phyloP scores from a whole-genome alignment of 2,329 filamentous ascomycete genomes.

The Karstenula rhodostoma region DNA sequence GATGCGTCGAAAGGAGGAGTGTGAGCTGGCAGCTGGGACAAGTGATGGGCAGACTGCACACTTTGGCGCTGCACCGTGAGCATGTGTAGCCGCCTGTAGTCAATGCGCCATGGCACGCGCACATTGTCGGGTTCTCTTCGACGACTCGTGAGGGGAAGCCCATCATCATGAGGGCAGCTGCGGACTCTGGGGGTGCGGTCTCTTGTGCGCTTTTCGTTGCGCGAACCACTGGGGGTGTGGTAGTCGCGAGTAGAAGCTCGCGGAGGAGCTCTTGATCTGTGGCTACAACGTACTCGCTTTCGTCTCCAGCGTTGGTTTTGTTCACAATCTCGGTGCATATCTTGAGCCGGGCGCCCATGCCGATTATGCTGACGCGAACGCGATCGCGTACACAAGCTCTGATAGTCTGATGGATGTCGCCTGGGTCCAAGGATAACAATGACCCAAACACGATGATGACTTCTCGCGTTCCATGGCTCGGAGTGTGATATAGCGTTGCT shows the following conservation, averaged over 20 bases:
- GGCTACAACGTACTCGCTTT: conserved; percentile 79
- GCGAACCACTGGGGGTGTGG: conserved; percentile 86
- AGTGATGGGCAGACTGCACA: conserved; percentile 88
- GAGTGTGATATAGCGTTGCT: conserved; percentile 89
- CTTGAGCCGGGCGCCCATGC: conserved; percentile 88
- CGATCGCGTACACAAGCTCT: conserved; percentile 78
- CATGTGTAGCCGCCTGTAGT: conserved; percentile 88
- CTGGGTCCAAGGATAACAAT: conserved; percentile 87
- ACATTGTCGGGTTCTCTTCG: conserved; percentile 76
- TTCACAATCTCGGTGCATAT: conserved; percentile 89
- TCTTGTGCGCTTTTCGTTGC: conserved; percentile 53
- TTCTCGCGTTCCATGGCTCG: conserved; percentile 91
- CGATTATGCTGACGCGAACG: conserved; percentile 88
- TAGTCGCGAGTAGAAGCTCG: conserved; percentile 86
- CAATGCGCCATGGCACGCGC: conserved; percentile 88
- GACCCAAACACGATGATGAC: conserved; percentile 92
- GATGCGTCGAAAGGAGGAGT: conserved; percentile 82
- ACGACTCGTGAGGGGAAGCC: conserved; percentile 91
- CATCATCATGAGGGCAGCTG: conserved; percentile 84
- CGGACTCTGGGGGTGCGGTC: conserved; percentile 48
- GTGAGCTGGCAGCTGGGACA: conserved; percentile 92
- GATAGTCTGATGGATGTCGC: conserved; percentile 94
- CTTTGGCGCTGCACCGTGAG: conserved; percentile 85
- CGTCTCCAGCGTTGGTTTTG: conserved; percentile 85
- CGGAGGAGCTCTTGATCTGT: conserved; percentile 87